Evolutionary conservation across 345 rosid genomes (phyloP), one percentile per base, ranked within the genome.

Genomic region (Gossypioides kirkii): DNA sequence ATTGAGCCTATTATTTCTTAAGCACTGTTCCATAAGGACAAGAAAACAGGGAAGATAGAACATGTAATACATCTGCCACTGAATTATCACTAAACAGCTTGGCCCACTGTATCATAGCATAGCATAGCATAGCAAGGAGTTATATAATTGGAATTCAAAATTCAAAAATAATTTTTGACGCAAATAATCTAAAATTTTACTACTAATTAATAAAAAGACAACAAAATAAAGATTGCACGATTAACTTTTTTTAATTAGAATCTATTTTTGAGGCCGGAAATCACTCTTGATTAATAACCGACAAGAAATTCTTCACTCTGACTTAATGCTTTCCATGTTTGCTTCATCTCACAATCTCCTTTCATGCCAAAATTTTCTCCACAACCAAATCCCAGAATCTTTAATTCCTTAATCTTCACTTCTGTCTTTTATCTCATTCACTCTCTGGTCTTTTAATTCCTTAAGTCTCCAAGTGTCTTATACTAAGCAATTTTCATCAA

Each of bases 221-320:
- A 58, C 36, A 25, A 58, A 58, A 58, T 25, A 58, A 58, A 56
- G 36, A 23, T 10, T 56, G 28, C 61, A 56, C 10, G 23, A 69
- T 36, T 54, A 54, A 70, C 50, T 36, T 58, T 32, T 71, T 58
- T 59, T 61, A 50, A 62, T 32, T 32, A 32, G 38, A 32, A 32
- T 7, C 41, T 46, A 60, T 26, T 45, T 46, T 64, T 32, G 14
- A 65, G 53, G 70, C 82, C 82, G 54, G 54, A 67, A 80, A 69
- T 73, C 67, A 71, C 71, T 80, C 83, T 47, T 69, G 10, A 13
- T 4, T n/a, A 36, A 17, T 74, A 77, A 77, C 73, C 74, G 72
- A 61, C 74, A 26, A 75, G 58, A 49, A 77, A 70, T 62, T 73
- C 58, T 13, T 62, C 46, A 73, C 70, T 47, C 14, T 43, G 10